A percentile compares a stretch with the other conserved stretches of the same genome.
These are phyloP conservation scores for Cystobasidium tubakii DNA, from an alignment of 768 basidiomycete species.

Conservation along the genomic window DNA sequence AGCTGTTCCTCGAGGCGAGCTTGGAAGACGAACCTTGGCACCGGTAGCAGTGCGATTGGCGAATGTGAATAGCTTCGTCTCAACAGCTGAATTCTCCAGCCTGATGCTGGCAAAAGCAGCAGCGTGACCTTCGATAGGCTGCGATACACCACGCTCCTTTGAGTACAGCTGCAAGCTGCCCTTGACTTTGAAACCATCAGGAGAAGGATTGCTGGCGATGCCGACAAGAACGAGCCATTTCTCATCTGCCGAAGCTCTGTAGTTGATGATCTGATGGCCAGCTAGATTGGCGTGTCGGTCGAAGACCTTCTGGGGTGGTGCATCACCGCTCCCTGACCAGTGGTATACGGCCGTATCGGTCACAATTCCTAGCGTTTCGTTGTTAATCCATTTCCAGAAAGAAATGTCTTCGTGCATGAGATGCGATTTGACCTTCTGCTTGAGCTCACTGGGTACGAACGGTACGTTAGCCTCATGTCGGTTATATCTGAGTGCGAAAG, in stretches of 20 bases:
- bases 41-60: slow-evolving; percentile 93
- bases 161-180: slow-evolving; percentile 97
- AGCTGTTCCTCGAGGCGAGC: background rate
- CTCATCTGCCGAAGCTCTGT: slow-evolving; percentile 83
- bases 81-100: slow-evolving; percentile 74
- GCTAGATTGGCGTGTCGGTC: slow-evolving; percentile 91
- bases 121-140: slow-evolving; percentile 97
- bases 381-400: slow-evolving; percentile 98
- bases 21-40: slow-evolving; percentile 65
- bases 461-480: too few relatives aligned
- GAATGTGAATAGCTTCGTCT: slow-evolving; percentile 89
- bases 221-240: slow-evolving; percentile 97
- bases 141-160: slow-evolving; percentile 82
- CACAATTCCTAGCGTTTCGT: slow-evolving; percentile 85
- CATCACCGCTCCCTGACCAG: slow-evolving; percentile 62
- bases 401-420: slow-evolving; percentile 76
- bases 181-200: slow-evolving; percentile 96
- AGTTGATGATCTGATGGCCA: slow-evolving; percentile 97
- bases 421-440: slow-evolving; percentile 95
- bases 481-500: background rate
- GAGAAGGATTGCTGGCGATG: slow-evolving; percentile 82
- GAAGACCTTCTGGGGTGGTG: slow-evolving; percentile 82
- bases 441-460: slow-evolving; percentile 58
- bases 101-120: slow-evolving; percentile 90
- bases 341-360: slow-evolving; percentile 89